A percentile compares a stretch with the other conserved stretches of the same genome.
These are phyloP conservation scores for Mycocentrospora acerina DNA, from an alignment of 2,329 filamentous ascomycete genomes.

Conservation along the genomic window DNA sequence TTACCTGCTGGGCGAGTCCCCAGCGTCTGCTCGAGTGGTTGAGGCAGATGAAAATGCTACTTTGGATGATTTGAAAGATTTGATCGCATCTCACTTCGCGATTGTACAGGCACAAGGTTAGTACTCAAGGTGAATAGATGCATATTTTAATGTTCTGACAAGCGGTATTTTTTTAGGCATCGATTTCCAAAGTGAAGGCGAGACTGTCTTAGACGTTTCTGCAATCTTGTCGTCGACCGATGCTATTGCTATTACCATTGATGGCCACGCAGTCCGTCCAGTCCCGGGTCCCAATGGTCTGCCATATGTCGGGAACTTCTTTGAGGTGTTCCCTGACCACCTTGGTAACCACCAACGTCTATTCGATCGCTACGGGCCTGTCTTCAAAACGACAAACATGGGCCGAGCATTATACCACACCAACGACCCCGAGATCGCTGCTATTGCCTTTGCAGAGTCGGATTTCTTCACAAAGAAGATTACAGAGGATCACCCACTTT, in stretches of 20 bases:
- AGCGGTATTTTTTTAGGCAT: constrained; percentile 8
- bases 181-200: constrained; percentile 10
- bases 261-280: constrained; percentile 51
- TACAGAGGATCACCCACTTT: constrained; percentile 32
- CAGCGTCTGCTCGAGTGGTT: constrained; percentile 19
- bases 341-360: constrained; percentile 46
- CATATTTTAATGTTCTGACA: not conserved
- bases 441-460: constrained; percentile 36
- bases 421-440: constrained; percentile 40
- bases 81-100: constrained; percentile 31
- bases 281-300: constrained; percentile 41
- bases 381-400: constrained; percentile 43
- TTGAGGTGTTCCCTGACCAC: constrained; percentile 45
- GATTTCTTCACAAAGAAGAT: constrained; percentile 48
- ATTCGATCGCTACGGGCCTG: constrained; percentile 42
- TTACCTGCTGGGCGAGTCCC: constrained; percentile 30
- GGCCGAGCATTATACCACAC: constrained; percentile 38
- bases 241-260: constrained; percentile 47
- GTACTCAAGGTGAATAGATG: not conserved
- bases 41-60: constrained; percentile 22
- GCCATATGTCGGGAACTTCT: constrained; percentile 41
- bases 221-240: constrained; percentile 13
- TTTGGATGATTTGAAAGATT: constrained; percentile 24
- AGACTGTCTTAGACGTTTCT: constrained; percentile 6
- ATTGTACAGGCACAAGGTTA: constrained; percentile 31